Conservation (phyloP, 257 asterid species). For the Capsicum chinense region DNA sequence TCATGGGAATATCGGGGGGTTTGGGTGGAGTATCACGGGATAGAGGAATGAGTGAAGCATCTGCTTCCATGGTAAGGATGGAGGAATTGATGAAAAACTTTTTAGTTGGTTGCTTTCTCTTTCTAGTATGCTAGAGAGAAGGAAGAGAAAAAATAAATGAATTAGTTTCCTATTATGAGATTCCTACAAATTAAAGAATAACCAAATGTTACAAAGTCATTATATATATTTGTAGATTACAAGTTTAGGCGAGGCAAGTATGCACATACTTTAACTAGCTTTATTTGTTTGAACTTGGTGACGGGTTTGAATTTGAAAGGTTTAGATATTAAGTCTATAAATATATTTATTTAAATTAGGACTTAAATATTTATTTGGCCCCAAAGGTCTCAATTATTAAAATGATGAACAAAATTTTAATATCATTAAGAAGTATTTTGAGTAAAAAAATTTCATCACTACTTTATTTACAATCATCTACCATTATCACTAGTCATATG, state of each 20-base stretch:
- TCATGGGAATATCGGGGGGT: too few species aligned
- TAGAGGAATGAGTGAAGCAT: too few species aligned
- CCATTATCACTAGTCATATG: neutral
- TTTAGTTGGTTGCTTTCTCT: too few species aligned
- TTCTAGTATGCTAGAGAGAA: too few species aligned
- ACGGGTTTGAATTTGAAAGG: too few species aligned
- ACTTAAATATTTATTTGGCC: neutral
- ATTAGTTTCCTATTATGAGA: neutral
- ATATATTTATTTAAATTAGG: neutral
- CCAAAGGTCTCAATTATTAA: neutral
- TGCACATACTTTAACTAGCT: neutral
- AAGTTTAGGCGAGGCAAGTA: neutral
- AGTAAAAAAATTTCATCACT: neutral
- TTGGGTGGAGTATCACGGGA: too few species aligned
- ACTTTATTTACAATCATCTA: neutral
- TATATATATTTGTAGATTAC: neutral
- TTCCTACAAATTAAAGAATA: neutral
- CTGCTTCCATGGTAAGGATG: too few species aligned
- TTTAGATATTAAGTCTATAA: neutral
- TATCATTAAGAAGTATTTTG: neutral
- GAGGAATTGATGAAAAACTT: too few species aligned
- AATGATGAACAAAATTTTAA: neutral
- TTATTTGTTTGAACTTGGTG: neutral
- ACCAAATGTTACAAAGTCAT: neutral
- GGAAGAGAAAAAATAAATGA: too few species aligned